Evolutionary conservation across 1,284 basidiomycete genomes (phyloP).

Genomic region (Grifola frondosa): DNA sequence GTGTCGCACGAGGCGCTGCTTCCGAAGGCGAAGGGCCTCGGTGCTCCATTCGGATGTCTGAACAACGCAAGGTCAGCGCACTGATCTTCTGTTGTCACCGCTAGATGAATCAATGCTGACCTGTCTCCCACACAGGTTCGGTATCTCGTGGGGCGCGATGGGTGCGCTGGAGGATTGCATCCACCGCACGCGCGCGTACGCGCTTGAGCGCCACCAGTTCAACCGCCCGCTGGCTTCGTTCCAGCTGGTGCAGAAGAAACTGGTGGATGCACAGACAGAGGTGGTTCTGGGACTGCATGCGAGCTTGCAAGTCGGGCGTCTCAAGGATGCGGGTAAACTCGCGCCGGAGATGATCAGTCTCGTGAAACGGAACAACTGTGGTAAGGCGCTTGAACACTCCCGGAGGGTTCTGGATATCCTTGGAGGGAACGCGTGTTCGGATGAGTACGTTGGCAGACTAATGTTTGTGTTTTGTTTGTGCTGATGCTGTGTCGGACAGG

Average conservation of each 20-base stretch:
- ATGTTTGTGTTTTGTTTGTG: background rate
- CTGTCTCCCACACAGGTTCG: no score
- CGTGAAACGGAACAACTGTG: slow-evolving; percentile 95
- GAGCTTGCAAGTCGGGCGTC: slow-evolving; percentile 76
- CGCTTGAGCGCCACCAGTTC: slow-evolving; percentile 90
- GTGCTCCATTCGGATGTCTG: slow-evolving; percentile 87
- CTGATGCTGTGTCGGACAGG: slow-evolving; percentile 35
- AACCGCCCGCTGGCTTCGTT: slow-evolving; percentile 88
- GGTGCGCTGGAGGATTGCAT: slow-evolving; percentile 94
- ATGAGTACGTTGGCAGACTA: slow-evolving; percentile 62
- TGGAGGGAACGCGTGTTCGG: slow-evolving; percentile 87
- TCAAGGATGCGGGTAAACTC: slow-evolving; percentile 82
- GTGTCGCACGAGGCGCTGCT: slow-evolving; percentile 73
- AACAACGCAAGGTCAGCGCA: slow-evolving; percentile 92
- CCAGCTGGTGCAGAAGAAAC: slow-evolving; percentile 96
- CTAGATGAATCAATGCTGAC: no score
- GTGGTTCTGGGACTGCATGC: slow-evolving; percentile 82
- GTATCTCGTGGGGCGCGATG: slow-evolving; percentile 94
- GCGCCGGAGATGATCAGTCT: slow-evolving; percentile 94
- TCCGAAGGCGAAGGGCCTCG: slow-evolving; percentile 73
- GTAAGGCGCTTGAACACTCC: slow-evolving; percentile 84
- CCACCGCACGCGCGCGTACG: slow-evolving; percentile 76
- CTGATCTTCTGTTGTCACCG: no score
- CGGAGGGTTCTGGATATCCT: slow-evolving; percentile 83
- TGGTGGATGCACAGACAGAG: slow-evolving; percentile 90